Evolutionary conservation across 179 eudicot species (phyloP), one percentile per base, ranked within the genome.

Genomic region (Corrigiola litoralis): DNA sequence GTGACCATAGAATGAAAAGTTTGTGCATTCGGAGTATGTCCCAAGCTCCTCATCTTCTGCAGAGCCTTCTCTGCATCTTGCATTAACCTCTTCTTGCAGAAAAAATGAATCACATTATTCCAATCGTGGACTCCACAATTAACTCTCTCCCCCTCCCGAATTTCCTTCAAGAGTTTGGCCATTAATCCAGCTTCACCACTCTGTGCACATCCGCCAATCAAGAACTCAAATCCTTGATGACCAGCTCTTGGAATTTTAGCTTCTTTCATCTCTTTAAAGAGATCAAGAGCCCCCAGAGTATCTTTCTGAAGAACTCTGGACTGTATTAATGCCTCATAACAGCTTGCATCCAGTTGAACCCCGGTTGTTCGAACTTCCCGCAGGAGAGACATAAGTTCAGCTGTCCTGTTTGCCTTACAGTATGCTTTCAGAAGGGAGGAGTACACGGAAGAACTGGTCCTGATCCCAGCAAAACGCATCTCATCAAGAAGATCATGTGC

Each of bases 61-160:
- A 94, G 82, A 63, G 99, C 99, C 77, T 90, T 94, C 69, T 90
- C 99, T 32, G 99, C 99, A 65, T 94, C 99, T 69, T 86, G 87
- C 90, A 94, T 90, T 45, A 94, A 73, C 74, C 94, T 76, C 75
- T 94, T 94, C 77, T 81, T 94, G 63, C 94, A 70, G 80, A 90
- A 94, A 58, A 94, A 90, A 80, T 90, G 91, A 47, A 94, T 81
- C 60, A 90, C 94, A 56, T 81, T 84, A 70, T 94, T 94, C 98
- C 98, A 94, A 44, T 87, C 97, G 61, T 94, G 95, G 55, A 90
- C 95, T 10, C 97, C 98, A 52, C 79, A 80, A 57, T 90, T 94
- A 56, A 72, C 72, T 55, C 70, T 73, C 67, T 87, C 86, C 17
- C 90, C 96, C n/a, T 90, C 96, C 64, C 81, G 84, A 34, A 92